Percentiles rank a stretch among this genome's conserved stretches.
These are phyloP conservation scores for Exophiala sp. DNA, from an alignment of 2,329 filamentous ascomycete species.

Conservation along the genomic window DNA sequence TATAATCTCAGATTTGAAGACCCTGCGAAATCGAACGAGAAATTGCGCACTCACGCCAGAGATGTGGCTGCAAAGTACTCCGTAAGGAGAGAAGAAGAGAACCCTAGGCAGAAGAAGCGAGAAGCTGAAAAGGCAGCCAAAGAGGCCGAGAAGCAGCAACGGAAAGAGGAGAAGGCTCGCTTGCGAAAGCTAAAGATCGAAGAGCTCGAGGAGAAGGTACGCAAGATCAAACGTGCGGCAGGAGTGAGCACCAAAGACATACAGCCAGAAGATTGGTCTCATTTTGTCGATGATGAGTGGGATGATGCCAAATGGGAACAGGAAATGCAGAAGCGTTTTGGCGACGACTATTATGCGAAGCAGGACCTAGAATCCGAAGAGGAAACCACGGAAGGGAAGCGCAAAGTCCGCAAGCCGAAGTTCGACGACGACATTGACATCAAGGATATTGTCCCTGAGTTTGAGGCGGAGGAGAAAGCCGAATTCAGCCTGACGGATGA, in stretches of 20 bases:
- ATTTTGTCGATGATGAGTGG: constrained; percentile 82
- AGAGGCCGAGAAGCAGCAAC: constrained; percentile 71
- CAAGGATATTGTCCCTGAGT: constrained; percentile 80
- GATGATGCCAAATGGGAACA: constrained; percentile 86
- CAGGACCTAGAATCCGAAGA: constrained; percentile 60
- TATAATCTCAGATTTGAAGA: constrained; percentile 98
- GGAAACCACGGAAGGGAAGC: constrained; percentile 55
- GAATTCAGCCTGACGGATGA: constrained; percentile 56
- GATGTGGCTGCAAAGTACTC: constrained; percentile 77
- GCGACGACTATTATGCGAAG: constrained; percentile 83
- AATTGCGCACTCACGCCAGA: constrained; percentile 82
- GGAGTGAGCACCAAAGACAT: constrained; percentile 62
- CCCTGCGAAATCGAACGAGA: constrained; percentile 80
- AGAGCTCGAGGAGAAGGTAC: constrained; percentile 80
- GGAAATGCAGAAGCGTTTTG: constrained; percentile 85
- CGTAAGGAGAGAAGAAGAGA: constrained; percentile 79
- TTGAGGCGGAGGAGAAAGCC: constrained; percentile 50
- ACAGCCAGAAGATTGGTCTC: constrained; percentile 76
- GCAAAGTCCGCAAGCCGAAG: constrained; percentile 67
- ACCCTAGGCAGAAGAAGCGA: constrained; percentile 69
- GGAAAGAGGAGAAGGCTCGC: constrained; percentile 75
- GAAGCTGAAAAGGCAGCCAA: constrained; percentile 74
- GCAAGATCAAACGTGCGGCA: constrained; percentile 84
- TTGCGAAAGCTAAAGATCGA: constrained; percentile 86
- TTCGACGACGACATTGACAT: constrained; percentile 99